Percentiles rank a stretch among this genome's conserved stretches.
Conservation (phyloP, 1,139 yeast species). For the Geotrichum carabidarum region DNA sequence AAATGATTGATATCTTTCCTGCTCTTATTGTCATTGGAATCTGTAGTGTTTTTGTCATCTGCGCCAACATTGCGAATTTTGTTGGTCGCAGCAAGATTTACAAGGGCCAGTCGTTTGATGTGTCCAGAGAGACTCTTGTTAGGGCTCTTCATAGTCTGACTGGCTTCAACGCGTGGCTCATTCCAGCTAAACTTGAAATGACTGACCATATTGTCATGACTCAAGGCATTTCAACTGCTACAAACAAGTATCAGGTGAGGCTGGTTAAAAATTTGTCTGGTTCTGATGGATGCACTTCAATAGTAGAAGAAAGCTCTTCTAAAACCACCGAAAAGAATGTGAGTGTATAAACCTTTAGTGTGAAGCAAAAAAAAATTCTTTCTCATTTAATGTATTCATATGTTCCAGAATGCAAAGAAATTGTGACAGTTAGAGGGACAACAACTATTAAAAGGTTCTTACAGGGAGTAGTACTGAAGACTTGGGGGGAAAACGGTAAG, state of each 20-base stretch:
- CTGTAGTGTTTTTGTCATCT: neutral
- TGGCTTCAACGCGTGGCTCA: neutral
- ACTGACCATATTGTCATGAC: slow-evolving; percentile 4
- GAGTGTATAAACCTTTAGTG: too few species aligned
- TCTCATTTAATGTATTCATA: too few species aligned
- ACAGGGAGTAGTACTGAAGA: too few species aligned
- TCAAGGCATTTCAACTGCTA: neutral
- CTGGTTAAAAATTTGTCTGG: neutral
- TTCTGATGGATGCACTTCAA: neutral
- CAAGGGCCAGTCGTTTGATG: slow-evolving; percentile 1
- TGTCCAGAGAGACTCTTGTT: neutral
- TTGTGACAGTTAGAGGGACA: neutral
- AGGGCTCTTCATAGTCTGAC: slow-evolving; percentile 4
- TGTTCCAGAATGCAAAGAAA: too few species aligned
- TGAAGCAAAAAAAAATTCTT: too few species aligned
- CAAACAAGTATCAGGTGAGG: neutral
- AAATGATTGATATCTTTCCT: slow-evolving; percentile 4
- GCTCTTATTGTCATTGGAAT: neutral
- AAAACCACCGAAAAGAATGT: too few species aligned
- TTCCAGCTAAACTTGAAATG: slow-evolving; percentile 3
- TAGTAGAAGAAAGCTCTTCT: too few species aligned
- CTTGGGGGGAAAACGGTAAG: too few species aligned
- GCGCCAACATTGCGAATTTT: neutral
- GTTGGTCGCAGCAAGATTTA: neutral
- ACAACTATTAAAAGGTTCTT: neutral